These are phyloP conservation scores for Penicillium psychrofluorescens DNA, from an alignment of 495 filamentous ascomycete genomes.

Conservation along the genomic window DNA sequence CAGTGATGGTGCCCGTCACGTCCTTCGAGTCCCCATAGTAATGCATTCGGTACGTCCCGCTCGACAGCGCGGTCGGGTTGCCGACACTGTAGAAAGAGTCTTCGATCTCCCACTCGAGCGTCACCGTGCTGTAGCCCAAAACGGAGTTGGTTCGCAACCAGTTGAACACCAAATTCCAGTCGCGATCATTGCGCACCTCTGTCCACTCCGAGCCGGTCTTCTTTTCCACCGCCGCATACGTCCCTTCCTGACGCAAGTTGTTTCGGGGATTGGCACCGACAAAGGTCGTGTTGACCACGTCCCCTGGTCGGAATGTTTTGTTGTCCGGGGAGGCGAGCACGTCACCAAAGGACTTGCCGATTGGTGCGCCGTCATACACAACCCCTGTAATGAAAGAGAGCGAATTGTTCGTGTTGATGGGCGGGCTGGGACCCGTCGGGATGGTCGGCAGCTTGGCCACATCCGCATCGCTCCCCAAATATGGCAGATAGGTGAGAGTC, in stretches of 20 bases:
- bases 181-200: conserved; percentile 41
- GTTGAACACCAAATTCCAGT: conserved; percentile 18
- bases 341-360: conserved; percentile 73
- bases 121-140: conserved; percentile 72
- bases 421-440: conserved; percentile 57
- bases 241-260: conserved; percentile 69
- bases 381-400: conserved; percentile 78
- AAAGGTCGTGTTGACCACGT: conserved; percentile 58
- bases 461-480: conserved; percentile 44
- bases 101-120: conserved; percentile 72
- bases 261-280: conserved; percentile 90
- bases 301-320: conserved; percentile 48
- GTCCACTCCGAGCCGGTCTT: conserved; percentile 53
- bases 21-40: conserved; percentile 84
- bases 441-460: conserved; percentile 40
- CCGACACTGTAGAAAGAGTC: conserved; percentile 39
- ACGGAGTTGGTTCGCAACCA: conserved; percentile 71
- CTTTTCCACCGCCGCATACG: conserved; percentile 74
- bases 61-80: conserved; percentile 29
- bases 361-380: conserved; percentile 60
- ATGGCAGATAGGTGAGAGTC: conserved; percentile 64
- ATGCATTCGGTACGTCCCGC: conserved; percentile 68
- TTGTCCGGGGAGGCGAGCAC: conserved; percentile 50
- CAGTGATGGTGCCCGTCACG: conserved; percentile 54
- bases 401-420: conserved; percentile 72